Base-by-base conservation (phyloP, 352 stramenopile genomes). In the Phytophthora ohioensis region DNA sequence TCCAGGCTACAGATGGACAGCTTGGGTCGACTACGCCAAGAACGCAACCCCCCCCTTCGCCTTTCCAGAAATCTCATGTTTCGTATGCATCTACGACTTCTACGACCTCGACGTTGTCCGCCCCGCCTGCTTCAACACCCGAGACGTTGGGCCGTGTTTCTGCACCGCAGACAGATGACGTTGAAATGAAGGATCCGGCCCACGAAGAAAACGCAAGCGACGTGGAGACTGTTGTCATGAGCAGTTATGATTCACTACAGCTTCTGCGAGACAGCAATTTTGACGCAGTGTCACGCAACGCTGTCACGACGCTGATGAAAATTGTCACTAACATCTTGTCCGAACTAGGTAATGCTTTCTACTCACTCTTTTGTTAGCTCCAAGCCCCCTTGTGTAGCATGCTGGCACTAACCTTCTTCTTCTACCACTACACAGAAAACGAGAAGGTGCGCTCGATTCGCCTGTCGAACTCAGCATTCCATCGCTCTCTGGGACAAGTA, bases 291-390 rank as follows among this genome's bases (percentile, higher is more conserved):
- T 92, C 87, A 11, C 76, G 74, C 11, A 67, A 55, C 2, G 76
- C 87, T n/a, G 67, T 96, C 32, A 73, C 69, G 38, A 95, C 87
- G 17, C 64, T 97, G 36, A 89, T 95, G 83, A 96, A 93, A 73
- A 94, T 97, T 57, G 69, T 96, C 49, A 84, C 86, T 10, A 97
- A 96, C 57, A 75, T 97, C 27, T 68, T 97, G 21, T 96, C 88
- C 8, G 74, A 92, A 53, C 85, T 81, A 80, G 88, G 90, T 95
- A 76, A 66, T 52, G 17, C 17, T 31, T 34, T 49, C 17, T 31
- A 13, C 52, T 4, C 41, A 57, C 45, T 27, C n/a, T 66, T 51
- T 0, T 46, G 12, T 30, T 13, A n/a, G 9, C 15, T 46, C 41
- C 21, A 46, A 46, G n/a, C 13, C 41, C 13, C 13, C 15, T 9